Base-by-base conservation (phyloP, 1,284 basidiomycete species). In the Xerocomus tenax region DNA sequence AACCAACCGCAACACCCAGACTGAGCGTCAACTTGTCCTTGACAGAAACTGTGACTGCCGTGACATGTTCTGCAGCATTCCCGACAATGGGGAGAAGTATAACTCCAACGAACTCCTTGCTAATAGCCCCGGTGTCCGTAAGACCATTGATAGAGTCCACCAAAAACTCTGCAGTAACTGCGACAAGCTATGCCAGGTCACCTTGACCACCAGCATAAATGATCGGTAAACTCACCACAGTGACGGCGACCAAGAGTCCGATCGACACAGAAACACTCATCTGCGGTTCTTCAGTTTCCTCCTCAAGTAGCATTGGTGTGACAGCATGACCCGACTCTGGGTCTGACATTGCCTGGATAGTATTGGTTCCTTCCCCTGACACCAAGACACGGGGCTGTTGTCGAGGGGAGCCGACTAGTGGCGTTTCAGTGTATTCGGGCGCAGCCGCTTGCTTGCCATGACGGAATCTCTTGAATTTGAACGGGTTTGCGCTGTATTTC, bases 41-140 rank as follows among this genome's bases (percentile, higher is more conserved):
- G 48, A 86, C 79, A 0, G 90, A 90, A 12, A 89, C 88, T 28
- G 80, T 87, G 48, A 93, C 79, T 6, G 90, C 88, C 0, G 88
- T 90, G 45, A 87, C 81, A 56, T 76, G 76, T 58, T 80, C 78
- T 53, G 89, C 88, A 7, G 88, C 75, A 50, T 89, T 90, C 47
- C 86, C 87, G 26, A 91, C 82, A 42, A 86, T 81, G 2, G 94
- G 94, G 2, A 98, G 74, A 6, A 98, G 68, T 57, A 98, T 91
- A 10, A 95, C 68, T 2, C 82, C 90, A 43, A 93, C 77, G 73
- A 90, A 94, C 60, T 88, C 83, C 60, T 84, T 82, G 60, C 75
- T 75, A 58, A 91, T 75, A 38, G 13, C n/a, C 28, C 71, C 71
- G 19, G 69, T 66, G 0, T 64, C 66, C 0, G 87, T 85, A 58